These are phyloP conservation scores for Chlorencoelia australis DNA, from an alignment of 2,329 filamentous ascomycete species.

Conservation along the genomic window DNA sequence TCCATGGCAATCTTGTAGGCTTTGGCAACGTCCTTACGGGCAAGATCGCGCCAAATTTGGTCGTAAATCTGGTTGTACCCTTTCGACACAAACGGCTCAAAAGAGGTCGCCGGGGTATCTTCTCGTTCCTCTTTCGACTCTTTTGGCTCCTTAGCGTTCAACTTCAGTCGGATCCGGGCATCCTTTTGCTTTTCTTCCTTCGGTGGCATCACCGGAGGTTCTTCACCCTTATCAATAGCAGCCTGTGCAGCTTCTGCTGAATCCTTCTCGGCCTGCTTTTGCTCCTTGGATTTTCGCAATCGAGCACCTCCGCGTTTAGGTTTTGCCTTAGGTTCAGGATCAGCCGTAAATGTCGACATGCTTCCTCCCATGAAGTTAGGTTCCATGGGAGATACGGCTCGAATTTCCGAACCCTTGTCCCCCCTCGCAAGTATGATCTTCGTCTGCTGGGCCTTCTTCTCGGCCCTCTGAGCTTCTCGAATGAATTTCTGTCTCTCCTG, in stretches of 20 bases:
- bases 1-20: conserved; percentile 80
- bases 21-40: conserved; percentile 87
- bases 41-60: conserved; percentile 92
- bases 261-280: conserved; percentile 71
- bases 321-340: conserved; percentile 40
- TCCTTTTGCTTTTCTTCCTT: conserved; percentile 37
- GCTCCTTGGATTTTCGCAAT: conserved; percentile 84
- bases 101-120: conserved; percentile 32
- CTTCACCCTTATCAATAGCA: conserved; percentile 68
- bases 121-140: conserved; percentile 29
- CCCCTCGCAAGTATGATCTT: conserved; percentile 80
- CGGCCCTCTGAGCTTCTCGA: conserved; percentile 77
- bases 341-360: conserved; percentile 70
- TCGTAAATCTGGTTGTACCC: conserved; percentile 96
- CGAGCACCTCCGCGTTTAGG: conserved; percentile 44
- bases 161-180: conserved; percentile 45
- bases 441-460: conserved; percentile 87
- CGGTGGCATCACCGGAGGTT: conserved; percentile 46
- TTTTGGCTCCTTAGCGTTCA: conserved; percentile 25
- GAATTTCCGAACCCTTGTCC: conserved; percentile 64
- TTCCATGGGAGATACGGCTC: conserved; percentile 59
- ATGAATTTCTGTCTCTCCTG: conserved; percentile 71
- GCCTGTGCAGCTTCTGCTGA: conserved; percentile 82
- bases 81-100: conserved; percentile 62
- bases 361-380: conserved; percentile 76